Percentiles rank a stretch among this genome's conserved stretches.
phyloP scores from a whole-genome alignment of 1,284 basidiomycete species.

The Pyrrhoderma lamaoense region DNA sequence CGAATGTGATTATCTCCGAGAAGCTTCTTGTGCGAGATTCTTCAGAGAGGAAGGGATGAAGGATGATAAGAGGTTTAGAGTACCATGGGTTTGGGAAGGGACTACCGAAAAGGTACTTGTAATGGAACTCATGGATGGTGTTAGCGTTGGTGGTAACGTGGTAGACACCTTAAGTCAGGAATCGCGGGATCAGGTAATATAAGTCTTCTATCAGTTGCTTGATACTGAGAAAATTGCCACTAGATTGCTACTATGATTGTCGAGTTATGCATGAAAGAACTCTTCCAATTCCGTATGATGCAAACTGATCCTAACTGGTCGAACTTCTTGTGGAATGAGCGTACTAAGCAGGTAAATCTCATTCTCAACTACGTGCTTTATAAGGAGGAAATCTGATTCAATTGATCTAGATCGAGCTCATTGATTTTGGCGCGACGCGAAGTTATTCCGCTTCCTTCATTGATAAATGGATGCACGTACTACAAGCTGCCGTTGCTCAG shows the following conservation, averaged over 20 bases:
- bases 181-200: conserved; percentile 79
- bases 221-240: not conserved
- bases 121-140: conserved; percentile 82
- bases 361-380: conserved; percentile 52
- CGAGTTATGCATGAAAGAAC: conserved; percentile 82
- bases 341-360: conserved; percentile 47
- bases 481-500: conserved; percentile 70
- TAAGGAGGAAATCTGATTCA: conserved; percentile 33
- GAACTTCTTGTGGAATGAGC: conserved; percentile 87
- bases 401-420: conserved; percentile 64
- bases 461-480: conserved; percentile 77
- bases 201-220: too few species aligned
- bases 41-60: conserved; percentile 56
- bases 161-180: conserved; percentile 47
- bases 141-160: conserved; percentile 68
- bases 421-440: conserved; percentile 94
- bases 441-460: conserved; percentile 86
- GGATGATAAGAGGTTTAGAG: conserved; percentile 62
- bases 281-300: conserved; percentile 91
- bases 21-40: conserved; percentile 65
- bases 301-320: conserved; percentile 99
- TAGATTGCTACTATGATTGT: conserved; percentile 83
- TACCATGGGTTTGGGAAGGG: conserved; percentile 82
- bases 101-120: conserved; percentile 82
- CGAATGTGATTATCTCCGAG: conserved; percentile 90